Evolutionary conservation across 2,329 filamentous ascomycete genomes (phyloP), one percentile per base, ranked within the genome.

Genomic region (Myriosclerotinia duriaeana): DNA sequence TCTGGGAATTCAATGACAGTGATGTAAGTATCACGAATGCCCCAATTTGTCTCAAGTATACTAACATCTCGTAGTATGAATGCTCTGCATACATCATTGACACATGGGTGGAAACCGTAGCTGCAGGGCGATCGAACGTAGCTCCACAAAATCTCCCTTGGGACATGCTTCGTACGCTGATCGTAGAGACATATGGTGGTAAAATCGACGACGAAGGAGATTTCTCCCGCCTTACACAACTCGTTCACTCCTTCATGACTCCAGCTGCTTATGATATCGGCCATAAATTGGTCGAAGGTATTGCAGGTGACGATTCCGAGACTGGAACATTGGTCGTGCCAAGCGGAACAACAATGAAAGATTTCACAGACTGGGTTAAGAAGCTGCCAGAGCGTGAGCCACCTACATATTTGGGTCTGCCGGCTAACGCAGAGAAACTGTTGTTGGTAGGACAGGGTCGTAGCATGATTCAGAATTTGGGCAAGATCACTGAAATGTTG

Each of bases 1-100:
- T 97, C 84, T 99, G 96, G 95, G 96, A 99, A 79, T 99, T 99
- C 79, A 99, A 99, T 77, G 96, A 99, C 79, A 96, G 93, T 73
- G 95, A 99, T 79, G 92, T 96, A 86, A 90, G 91, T 88, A 22
- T n/a, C 20, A 36, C 26, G 20, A 67, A 58, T 65, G 26, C 14
- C 8, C 7, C 34, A n/a, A 48, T 12, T 65, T 53, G 30, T 56
- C 20, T 44, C 97, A 96, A 76, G 93, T 97, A 52, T 73, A 65
- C 78, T 82, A 75, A 80, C 46, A 40, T 60, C 30, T 34, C 15
- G 64, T 73, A 95, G 91, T 98, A 98, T 79, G 94, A 99, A 84
- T 99, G 95, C 80, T 97, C 91, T 55, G 92, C 92, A 65, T 95
- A 92, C 78, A 96, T 99, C 71, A 92, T 98, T 72, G 95, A 99